Base-by-base conservation (phyloP, 2,329 filamentous ascomycete species). In the Diplodia corticola region DNA sequence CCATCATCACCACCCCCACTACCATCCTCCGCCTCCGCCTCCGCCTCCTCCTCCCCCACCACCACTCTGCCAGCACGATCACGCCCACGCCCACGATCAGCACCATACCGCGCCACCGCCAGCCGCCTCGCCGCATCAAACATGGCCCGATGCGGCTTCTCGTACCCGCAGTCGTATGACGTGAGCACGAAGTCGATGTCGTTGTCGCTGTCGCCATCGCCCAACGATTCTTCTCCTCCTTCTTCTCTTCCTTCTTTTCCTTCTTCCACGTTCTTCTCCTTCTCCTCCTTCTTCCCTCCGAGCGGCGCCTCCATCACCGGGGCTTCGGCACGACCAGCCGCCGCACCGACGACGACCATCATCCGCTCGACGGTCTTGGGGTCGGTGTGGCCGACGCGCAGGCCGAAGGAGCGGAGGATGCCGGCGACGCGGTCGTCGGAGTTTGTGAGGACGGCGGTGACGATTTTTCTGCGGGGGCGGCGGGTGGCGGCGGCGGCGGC, bases 391-490 rank as follows among this genome's bases (percentile, higher is more conserved):
- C 64, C 80, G 2, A 88, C 77, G 2, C 72, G 73, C 30, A 89
- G 70, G 0, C 84, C 85, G 4, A 89, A 75, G 0, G 84, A 85
- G 0, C 79, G 74, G 4, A 89, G 74, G 24, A 89, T 80, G 28
- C 74, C 74, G 0, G 83, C 81, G 0, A 88, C 84, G n/a, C 87
- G 80, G 71, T 85, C 81, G 69, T 90, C 87, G 0, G 86, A 89
- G 72, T 89, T 89, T 12, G 86, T 86, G 60, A 89, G 81, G 5
- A 89, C 78, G 28, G 86, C 87, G 5, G 87, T 76, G 1, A 86
- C 76, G 4, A 82, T 78, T 13, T 71, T 80, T n/a, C n/a, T n/a
- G n/a, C n/a, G n/a, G n/a, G n/a, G n/a, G n/a, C n/a, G n/a, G n/a
- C n/a, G n/a, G n/a, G n/a, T n/a, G n/a, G n/a, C n/a, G n/a, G n/a